A percentile compares a stretch with the other conserved stretches of the same genome.
These are phyloP conservation scores for Clonostachys byssicola DNA, from an alignment of 2,329 filamentous ascomycete species.

Conservation along the genomic window DNA sequence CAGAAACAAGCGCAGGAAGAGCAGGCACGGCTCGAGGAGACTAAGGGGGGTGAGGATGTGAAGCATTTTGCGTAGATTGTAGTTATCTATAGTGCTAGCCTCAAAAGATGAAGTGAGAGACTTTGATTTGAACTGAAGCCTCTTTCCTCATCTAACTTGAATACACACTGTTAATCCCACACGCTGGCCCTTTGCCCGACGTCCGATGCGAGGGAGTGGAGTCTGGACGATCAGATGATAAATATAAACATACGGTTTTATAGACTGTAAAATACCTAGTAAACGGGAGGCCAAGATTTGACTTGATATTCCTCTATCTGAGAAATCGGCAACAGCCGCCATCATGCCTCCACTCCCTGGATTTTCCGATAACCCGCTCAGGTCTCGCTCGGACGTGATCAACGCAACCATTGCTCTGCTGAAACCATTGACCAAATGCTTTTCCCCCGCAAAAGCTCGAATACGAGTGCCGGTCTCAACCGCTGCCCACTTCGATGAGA, in stretches of 20 bases:
- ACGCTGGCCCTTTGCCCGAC: no score
- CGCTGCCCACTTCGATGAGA: slow-evolving; percentile 35
- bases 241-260: no score
- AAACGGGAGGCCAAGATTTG: no score
- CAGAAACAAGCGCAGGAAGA: slow-evolving; percentile 12
- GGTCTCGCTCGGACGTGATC: slow-evolving; percentile 25
- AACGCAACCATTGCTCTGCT: slow-evolving; percentile 25
- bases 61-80: slow-evolving; percentile 7
- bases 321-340: not conserved
- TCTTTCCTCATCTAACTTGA: no score
- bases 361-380: slow-evolving; percentile 34
- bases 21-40: slow-evolving; percentile 11
- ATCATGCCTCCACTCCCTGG: slow-evolving; percentile 29
- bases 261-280: no score
- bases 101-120: no score
- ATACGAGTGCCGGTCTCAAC: slow-evolving; percentile 29
- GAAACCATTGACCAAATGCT: slow-evolving; percentile 20
- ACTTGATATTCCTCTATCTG: no score
- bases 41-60: slow-evolving; percentile 3
- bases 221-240: no score
- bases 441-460: slow-evolving; percentile 24
- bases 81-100: no score
- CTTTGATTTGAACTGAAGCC: no score
- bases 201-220: no score
- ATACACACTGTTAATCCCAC: no score